phyloP scores from a whole-genome alignment of 2,329 filamentous ascomycete species.

The Leptographium lundbergii region DNA sequence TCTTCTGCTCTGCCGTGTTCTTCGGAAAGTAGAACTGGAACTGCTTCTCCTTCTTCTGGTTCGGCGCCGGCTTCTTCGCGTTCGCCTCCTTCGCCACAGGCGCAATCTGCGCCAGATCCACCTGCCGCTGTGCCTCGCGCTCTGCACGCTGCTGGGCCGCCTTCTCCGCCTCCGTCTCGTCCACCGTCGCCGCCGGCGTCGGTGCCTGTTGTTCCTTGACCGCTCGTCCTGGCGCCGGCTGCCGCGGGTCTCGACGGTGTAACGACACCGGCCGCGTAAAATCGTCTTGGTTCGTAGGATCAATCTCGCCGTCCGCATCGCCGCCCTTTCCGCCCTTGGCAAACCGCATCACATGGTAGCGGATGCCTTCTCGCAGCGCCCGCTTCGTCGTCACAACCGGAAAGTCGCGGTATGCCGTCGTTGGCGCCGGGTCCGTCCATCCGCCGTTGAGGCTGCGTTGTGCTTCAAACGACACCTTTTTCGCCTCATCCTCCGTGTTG shows the following conservation, averaged over 20 bases:
- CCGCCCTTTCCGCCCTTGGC: slow-evolving; percentile 44
- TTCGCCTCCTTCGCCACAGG: slow-evolving; percentile 54
- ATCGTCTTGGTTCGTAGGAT: slow-evolving; percentile 57
- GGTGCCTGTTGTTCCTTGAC: slow-evolving; percentile 44
- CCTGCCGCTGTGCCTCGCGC: slow-evolving; percentile 71
- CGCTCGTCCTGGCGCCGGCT: slow-evolving; percentile 48
- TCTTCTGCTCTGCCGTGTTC: slow-evolving; percentile 66
- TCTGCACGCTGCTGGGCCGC: slow-evolving; percentile 63
- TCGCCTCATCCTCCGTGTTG: slow-evolving; percentile 11
- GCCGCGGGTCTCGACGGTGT: slow-evolving; percentile 76
- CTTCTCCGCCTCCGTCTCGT: slow-evolving; percentile 48
- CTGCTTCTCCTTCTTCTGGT: slow-evolving; percentile 61
- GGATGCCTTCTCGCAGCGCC: slow-evolving; percentile 63
- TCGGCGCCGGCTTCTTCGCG: slow-evolving; percentile 24
- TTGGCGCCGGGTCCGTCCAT: slow-evolving; percentile 39
- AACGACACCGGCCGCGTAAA: slow-evolving; percentile 82
- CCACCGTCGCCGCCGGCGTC: slow-evolving; percentile 25
- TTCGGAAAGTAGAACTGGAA: slow-evolving; percentile 79
- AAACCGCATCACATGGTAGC: slow-evolving; percentile 81
- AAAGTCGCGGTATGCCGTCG: slow-evolving; percentile 29
- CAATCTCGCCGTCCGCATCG: slow-evolving; percentile 35
- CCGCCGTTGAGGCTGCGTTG: slow-evolving; percentile 37
- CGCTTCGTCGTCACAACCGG: slow-evolving; percentile 77
- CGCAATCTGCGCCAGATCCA: slow-evolving; percentile 86
- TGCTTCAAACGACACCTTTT: slow-evolving; percentile 24